Conservation (phyloP, 768 basidiomycete genomes). For the Collybia mongolica region DNA sequence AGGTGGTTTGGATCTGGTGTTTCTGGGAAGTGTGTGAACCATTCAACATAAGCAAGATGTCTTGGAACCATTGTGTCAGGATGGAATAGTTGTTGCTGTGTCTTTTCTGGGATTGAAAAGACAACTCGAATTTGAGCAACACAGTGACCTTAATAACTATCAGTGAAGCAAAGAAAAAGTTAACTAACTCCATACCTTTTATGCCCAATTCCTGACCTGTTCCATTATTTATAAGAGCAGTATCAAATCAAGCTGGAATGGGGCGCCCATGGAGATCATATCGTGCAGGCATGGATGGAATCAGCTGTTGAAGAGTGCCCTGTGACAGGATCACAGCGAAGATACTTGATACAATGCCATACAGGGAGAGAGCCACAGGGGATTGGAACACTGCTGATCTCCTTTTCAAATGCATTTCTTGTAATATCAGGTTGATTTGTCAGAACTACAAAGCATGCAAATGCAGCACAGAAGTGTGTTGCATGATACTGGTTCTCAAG, state of each 20-base stretch:
- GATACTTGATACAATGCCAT: conserved; percentile 30
- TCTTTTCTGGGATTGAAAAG: conserved; percentile 16
- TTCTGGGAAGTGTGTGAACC: conserved; percentile 17
- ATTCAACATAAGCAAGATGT: conserved; percentile 25
- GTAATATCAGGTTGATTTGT: conserved; percentile 13
- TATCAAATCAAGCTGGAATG: conserved; percentile 31
- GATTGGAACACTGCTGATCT: conserved; percentile 8
- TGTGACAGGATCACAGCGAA: conserved; percentile 9
- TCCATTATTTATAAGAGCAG: conserved; percentile 2
- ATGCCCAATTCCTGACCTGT: conserved; percentile 3
- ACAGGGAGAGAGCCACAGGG: conserved; percentile 22
- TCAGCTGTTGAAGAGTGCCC: conserved; percentile 15
- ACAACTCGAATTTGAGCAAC: conserved; percentile 19
- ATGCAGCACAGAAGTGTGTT: conserved; percentile 16
- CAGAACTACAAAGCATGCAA: conserved; percentile 20
- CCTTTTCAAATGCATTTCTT: conserved; percentile 5
- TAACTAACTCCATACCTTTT: conserved; percentile 10
- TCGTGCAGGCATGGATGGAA: conserved; percentile 21
- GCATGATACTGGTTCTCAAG: conserved; percentile 22
- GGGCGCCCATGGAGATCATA: conserved; percentile 7
- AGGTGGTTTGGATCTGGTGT: conserved; percentile 21
- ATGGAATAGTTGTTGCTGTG: conserved; percentile 4
- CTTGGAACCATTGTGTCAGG: not conserved
- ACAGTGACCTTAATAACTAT: conserved; percentile 17
- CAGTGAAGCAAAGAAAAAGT: not conserved